phyloP scores from a whole-genome alignment of 768 basidiomycete genomes.

The Rhodosporidiobolus sp. region DNA sequence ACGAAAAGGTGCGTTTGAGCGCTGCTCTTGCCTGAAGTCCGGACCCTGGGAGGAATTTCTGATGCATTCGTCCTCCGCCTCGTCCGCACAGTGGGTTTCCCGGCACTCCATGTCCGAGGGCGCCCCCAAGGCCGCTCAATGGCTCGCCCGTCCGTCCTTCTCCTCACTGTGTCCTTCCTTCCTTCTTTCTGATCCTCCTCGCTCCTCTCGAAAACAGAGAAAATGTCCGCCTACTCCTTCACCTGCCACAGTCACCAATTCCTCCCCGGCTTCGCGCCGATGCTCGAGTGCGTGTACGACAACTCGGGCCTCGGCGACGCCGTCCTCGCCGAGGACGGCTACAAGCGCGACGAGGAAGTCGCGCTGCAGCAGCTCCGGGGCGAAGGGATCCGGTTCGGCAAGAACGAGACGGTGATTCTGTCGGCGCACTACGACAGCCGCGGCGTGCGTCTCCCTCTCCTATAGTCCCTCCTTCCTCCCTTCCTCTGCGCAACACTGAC shows the following conservation, averaged over 20 bases:
- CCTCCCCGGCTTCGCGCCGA: conserved; percentile 22
- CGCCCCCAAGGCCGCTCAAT: conserved; percentile 7
- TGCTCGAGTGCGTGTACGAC: conserved; percentile 35
- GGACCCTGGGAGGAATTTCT: neutral
- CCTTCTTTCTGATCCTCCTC: too few relatives aligned
- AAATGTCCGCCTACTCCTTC: conserved; percentile 25
- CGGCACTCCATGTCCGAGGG: conserved; percentile 39
- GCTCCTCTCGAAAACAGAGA: neutral
- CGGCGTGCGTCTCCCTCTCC: conserved; percentile 39
- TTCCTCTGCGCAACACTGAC: neutral
- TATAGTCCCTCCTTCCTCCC: neutral
- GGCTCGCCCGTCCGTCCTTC: conserved; percentile 19
- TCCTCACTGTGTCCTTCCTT: neutral
- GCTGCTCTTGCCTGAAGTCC: too few relatives aligned
- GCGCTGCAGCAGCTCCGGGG: accelerated
- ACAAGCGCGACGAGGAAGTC: neutral
- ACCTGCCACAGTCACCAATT: conserved; percentile 15
- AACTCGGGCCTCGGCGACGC: conserved; percentile 6
- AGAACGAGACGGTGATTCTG: conserved; percentile 41
- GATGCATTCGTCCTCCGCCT: neutral
- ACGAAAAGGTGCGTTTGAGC: conserved; percentile 5
- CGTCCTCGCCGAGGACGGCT: neutral
- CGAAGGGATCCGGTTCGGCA: neutral
- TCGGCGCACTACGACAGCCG: conserved; percentile 44
- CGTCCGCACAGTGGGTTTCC: conserved; percentile 21